Conservation (phyloP, 2,329 filamentous ascomycete genomes). For the Coniella vitis region DNA sequence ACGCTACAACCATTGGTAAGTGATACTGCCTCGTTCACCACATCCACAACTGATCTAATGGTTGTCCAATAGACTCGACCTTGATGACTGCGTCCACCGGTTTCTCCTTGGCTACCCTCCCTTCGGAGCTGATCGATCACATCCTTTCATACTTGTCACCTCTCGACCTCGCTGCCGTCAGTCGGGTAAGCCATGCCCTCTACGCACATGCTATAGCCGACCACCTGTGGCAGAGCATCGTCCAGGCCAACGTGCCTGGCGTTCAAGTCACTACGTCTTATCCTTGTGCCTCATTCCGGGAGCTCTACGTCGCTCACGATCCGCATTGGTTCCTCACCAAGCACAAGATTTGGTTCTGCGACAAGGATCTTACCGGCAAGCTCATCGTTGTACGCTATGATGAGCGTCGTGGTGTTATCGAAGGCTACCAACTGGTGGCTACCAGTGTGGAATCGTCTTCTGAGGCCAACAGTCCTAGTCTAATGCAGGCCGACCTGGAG, state of each 20-base stretch:
- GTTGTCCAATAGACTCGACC: neutral
- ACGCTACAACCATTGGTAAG: neutral
- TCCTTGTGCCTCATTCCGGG: conserved; percentile 58
- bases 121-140: conserved; percentile 67
- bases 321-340: conserved; percentile 79
- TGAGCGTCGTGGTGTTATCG: conserved; percentile 64
- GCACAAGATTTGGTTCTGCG: conserved; percentile 80
- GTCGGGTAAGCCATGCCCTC: conserved; percentile 56
- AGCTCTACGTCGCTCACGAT: conserved; percentile 68
- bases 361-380: conserved; percentile 65
- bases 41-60: neutral
- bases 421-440: conserved; percentile 71
- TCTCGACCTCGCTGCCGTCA: conserved; percentile 53
- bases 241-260: conserved; percentile 62
- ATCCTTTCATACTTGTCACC: conserved; percentile 63
- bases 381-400: conserved; percentile 74
- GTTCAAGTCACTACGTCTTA: conserved; percentile 44
- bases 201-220: conserved; percentile 57
- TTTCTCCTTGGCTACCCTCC: conserved; percentile 47
- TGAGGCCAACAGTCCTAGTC: conserved; percentile 40
- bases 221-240: conserved; percentile 61
- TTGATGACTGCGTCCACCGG: neutral
- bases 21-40: no score
- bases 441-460: conserved; percentile 32
- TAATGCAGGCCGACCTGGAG: conserved; percentile 55